Evolutionary conservation across 345 rosid species (phyloP), one percentile per base, ranked within the genome.

Genomic region (Crucihimalaya himalaica): DNA sequence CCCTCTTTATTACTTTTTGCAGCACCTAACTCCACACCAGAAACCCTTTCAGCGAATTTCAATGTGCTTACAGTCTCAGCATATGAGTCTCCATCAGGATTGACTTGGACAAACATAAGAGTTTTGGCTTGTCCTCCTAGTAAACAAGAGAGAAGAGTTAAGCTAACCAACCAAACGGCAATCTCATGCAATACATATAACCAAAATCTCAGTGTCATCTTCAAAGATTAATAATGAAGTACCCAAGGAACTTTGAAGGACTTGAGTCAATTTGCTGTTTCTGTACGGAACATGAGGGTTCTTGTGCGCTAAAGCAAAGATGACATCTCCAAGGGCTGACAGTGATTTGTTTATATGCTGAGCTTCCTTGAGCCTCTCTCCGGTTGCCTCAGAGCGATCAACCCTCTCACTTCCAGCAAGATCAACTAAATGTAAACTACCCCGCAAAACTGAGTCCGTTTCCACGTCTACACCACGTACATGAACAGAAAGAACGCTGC

Each of bases 371-470:
- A 95, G 85, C 78, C 99, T 92, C 57, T 95, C 99, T 73, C 99
- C 99, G 21, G 91, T 87, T 71, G 84, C 99, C 85, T 95, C 99
- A 42, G 99, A 92, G 55, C 99, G 90, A 80, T 87, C 98, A 68
- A 95, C 96, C 72, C 98, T 84, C 82, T 95, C 99, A 79, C 99
- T 92, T 52, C 99, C 99, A 61, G 99, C 99, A 55, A 95, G 98
- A 81, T 95, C 99, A 21, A 95, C 92, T 78, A 95, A 77, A 75
- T 95, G 97, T 28, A 95, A 83, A 72, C 83, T 87, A 74, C 98
- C 98, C 53, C 87, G 96, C 71, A 95, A 80, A 35, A 89, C 79
- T 43, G 92, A 83, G 61, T 89, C 87, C 56, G 85, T 83, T 79
- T 87, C 83, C 81, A 83, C 63, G 25, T 92, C 98, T 3, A 66